A percentile compares a stretch with the other conserved stretches of the same genome.
Conservation (phyloP, 2,329 filamentous ascomycete species). For the Dactylonectria macrodidyma region DNA sequence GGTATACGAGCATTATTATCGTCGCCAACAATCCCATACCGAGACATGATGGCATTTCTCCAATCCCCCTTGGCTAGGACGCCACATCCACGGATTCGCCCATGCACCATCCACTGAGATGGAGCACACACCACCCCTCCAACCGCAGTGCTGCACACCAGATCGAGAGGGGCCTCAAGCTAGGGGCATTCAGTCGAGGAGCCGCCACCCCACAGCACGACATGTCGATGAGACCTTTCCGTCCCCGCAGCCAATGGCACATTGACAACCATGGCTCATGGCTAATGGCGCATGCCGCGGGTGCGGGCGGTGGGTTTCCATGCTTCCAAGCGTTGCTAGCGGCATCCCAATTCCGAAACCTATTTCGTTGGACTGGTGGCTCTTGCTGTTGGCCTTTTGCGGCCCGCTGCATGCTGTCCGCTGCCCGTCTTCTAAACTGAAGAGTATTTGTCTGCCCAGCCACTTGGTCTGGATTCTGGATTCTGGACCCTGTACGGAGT, state of each 20-base stretch:
- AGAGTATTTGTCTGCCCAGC: conserved; percentile 21
- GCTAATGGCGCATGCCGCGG: conserved; percentile 23
- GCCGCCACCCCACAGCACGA: conserved; percentile 23
- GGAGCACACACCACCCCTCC: neutral
- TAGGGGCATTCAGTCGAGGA: neutral
- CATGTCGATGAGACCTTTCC: conserved; percentile 15
- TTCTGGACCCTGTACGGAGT: neutral
- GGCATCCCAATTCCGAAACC: neutral
- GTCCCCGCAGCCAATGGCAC: conserved; percentile 19
- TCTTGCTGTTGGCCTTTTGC: neutral
- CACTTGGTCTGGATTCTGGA: conserved; percentile 28
- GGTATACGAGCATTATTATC: neutral
- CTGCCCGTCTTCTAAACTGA: conserved; percentile 5
- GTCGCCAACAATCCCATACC: conserved; percentile 1
- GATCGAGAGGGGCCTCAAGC: conserved; percentile 13
- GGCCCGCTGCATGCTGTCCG: conserved; percentile 6
- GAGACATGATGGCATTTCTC: neutral
- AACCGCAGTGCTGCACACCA: neutral
- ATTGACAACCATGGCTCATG: conserved; percentile 15
- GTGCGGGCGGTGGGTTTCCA: conserved; percentile 3
- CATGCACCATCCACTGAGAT: conserved; percentile 7
- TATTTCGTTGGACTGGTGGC: neutral
- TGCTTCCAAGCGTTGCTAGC: conserved; percentile 13
- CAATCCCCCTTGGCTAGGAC: neutral
- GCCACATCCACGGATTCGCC: neutral